Evolutionary conservation across 1,284 basidiomycete genomes (phyloP), one percentile per base, ranked within the genome.

Genomic region (Rhodotorula sp.): DNA sequence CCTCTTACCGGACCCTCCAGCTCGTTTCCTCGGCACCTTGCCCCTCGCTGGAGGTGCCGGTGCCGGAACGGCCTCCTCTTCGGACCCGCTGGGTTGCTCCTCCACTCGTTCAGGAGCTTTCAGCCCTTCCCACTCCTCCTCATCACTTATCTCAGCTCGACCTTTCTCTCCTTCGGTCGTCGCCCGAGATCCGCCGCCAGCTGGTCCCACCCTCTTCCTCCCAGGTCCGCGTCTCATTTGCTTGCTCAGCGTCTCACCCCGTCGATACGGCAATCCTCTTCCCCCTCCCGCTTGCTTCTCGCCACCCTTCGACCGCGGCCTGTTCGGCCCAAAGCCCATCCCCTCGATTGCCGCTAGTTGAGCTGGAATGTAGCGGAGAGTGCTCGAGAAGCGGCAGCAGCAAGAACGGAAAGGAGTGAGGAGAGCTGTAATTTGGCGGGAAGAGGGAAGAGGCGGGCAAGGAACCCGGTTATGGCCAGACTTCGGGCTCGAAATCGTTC

Each of bases 1-100:
- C 64, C 72, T 70, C 66, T 72, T 74, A 36, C 70, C 66, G 39
- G 70, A 47, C 24, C 70, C 70, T 17, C 66, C 66, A 0, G 66
- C 49, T 30, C 48, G 53, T 17, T 61, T 61, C 52, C 56, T 46
- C 39, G 17, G 27, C 7, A 8, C 22, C 51, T 51, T 60, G 22
- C 22, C 24, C 34, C 13, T 32, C 49, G 48, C 15, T 13, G 39
- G 39, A 44, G 39, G 13, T 44, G 5, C 39, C 19, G 39, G 39
- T 44, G 3, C 13, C 2, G 39, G 39, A 4, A 17, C 17, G 30
- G 27, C 8, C 46, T 24, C 10, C 13, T 17, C 32, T 49, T 20
- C 10, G 15, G 9, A 27, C 27, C 6, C 39, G 27, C 10, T 15
- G 4, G 10, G 2, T 20, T 30, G 20, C 39, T 55, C 17, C 60